Percentiles rank a stretch among this genome's conserved stretches.
Evolutionary conservation across 257 asterid species (phyloP).

Genomic region (Penstemon newberryi): DNA sequence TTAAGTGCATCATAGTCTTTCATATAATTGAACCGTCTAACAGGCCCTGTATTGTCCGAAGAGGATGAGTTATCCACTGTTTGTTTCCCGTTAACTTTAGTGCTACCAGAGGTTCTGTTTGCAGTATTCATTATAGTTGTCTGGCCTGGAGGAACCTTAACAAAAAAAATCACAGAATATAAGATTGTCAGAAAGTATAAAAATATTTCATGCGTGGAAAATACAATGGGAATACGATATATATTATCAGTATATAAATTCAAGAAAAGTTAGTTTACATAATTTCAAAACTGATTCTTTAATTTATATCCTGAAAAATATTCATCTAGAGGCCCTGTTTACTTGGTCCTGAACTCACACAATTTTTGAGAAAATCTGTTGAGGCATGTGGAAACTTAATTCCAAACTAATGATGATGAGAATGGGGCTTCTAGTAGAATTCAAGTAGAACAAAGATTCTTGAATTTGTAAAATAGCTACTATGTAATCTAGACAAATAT

Average conservation of each 20-base stretch:
- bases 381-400: neutral
- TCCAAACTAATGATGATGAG: slow-evolving; percentile 4
- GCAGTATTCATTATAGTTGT: slow-evolving; percentile 33
- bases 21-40: slow-evolving; percentile 45
- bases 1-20: slow-evolving; percentile 59
- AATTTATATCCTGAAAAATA: neutral
- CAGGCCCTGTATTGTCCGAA: slow-evolving; percentile 30
- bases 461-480: neutral
- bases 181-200: slow-evolving; percentile 12
- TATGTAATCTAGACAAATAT: neutral
- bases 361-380: neutral
- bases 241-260: neutral
- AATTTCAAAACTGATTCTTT: slow-evolving; percentile 2
- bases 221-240: neutral
- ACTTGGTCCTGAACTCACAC: neutral
- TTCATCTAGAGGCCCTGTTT: slow-evolving; percentile 10
- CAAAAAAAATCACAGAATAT: neutral
- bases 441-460: neutral
- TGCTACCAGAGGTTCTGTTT: slow-evolving; percentile 34
- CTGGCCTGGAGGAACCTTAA: slow-evolving; percentile 41
- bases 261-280: neutral
- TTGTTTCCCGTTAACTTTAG: slow-evolving; percentile 40
- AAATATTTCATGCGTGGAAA: neutral
- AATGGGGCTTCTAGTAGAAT: slow-evolving; percentile 9
- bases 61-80: slow-evolving; percentile 31